A percentile compares a stretch with the other conserved stretches of the same genome.
phyloP scores from a whole-genome alignment of 345 rosid genomes.

The Citrus glauca region DNA sequence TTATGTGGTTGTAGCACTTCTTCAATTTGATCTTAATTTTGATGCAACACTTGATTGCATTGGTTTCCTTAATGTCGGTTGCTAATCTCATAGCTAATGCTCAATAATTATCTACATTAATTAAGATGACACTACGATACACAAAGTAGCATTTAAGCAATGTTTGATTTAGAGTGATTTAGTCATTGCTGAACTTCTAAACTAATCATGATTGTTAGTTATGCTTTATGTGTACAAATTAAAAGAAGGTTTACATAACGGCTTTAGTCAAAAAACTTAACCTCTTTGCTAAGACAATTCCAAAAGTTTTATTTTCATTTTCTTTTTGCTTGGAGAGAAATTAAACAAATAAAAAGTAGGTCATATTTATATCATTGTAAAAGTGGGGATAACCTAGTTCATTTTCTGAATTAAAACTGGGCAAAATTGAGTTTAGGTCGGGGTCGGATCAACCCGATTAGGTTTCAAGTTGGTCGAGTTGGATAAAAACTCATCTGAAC shows the following conservation, averaged over 20 bases:
- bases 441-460: too few species aligned
- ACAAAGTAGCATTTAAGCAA: not conserved
- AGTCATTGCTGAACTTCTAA: not conserved
- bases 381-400: not conserved
- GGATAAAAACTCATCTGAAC: too few species aligned
- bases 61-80: not conserved
- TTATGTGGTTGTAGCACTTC: slow-evolving; percentile 16
- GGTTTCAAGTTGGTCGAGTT: too few species aligned
- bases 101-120: not conserved
- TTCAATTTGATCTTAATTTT: not conserved
- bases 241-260: not conserved
- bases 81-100: not conserved
- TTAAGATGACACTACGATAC: not conserved
- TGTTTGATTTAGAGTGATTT: not conserved
- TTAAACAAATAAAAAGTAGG: not conserved
- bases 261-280: not conserved
- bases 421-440: too few species aligned
- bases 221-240: too few species aligned
- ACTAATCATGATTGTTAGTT: not conserved
- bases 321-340: not conserved
- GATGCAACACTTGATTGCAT: not conserved
- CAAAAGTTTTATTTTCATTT: not conserved
- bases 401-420: too few species aligned
- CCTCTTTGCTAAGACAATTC: not conserved
- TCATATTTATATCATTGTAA: not conserved